Conservation (phyloP, 1,284 basidiomycete genomes). For the Pterula multifida region DNA sequence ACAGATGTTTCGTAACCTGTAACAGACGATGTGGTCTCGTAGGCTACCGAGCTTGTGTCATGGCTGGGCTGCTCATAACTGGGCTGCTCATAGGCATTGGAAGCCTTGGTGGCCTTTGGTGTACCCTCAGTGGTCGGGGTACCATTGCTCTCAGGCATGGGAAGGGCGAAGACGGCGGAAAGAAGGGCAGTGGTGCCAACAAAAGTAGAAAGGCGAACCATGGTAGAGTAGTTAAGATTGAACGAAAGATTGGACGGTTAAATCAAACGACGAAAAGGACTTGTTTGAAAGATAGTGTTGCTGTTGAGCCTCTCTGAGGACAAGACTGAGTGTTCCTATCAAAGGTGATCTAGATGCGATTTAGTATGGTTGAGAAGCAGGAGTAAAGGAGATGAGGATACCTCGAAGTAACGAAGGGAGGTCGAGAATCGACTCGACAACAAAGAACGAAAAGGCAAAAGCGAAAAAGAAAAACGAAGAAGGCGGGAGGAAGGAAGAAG, state of each 20-base stretch:
- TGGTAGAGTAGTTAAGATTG: conserved; percentile 36
- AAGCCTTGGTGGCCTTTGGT: conserved; percentile 9
- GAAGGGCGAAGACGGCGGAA: conserved; percentile 37
- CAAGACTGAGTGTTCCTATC: conserved; percentile 38
- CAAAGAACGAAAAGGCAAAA: conserved; percentile 21
- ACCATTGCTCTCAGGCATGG: conserved; percentile 26
- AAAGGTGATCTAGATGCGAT: conserved; percentile 65
- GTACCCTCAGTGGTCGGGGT: conserved; percentile 12
- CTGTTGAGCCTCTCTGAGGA: not conserved
- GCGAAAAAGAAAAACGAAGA: conserved; percentile 25
- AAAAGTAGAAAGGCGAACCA: conserved; percentile 43
- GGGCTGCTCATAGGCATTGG: not conserved
- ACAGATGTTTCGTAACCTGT: not conserved
- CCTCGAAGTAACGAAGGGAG: conserved; percentile 43
- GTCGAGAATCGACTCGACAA: conserved; percentile 57
- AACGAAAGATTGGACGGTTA: conserved; percentile 29
- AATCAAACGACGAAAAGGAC: conserved; percentile 38
- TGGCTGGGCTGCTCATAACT: not conserved
- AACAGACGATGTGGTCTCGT: not conserved
- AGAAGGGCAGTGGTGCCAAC: conserved; percentile 35
- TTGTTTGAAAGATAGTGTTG: conserved; percentile 20
- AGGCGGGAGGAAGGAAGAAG: conserved; percentile 19
- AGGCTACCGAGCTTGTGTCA: conserved; percentile 1
- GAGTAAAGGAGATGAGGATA: conserved; percentile 20
- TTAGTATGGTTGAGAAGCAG: too few relatives aligned